phyloP scores from a whole-genome alignment of 768 basidiomycete species.

The Lactarius deliciosus region DNA sequence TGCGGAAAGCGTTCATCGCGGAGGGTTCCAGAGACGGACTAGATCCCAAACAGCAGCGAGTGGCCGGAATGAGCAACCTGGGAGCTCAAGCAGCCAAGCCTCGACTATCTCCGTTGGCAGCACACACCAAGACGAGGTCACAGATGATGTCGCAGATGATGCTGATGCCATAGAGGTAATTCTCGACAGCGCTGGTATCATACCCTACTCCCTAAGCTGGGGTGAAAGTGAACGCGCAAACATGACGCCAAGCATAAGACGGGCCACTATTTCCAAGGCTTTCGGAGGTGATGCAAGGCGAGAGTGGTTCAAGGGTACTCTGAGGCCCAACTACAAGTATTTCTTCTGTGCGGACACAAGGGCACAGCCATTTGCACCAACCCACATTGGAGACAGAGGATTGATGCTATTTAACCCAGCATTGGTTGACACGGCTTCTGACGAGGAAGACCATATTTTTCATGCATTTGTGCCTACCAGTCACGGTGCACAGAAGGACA shows the following conservation, averaged over 20 bases:
- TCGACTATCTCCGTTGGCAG: neutral
- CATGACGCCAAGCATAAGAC: neutral
- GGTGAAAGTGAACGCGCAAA: neutral
- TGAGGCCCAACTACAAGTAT: neutral
- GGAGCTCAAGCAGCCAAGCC: neutral
- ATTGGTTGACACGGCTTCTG: neutral
- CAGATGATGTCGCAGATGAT: neutral
- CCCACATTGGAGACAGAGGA: neutral
- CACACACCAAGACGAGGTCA: neutral
- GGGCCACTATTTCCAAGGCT: accelerated
- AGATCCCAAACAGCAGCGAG: neutral
- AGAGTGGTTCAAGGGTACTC: neutral
- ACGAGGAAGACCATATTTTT: neutral
- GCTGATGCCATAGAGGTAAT: neutral
- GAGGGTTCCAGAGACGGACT: neutral
- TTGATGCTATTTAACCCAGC: neutral
- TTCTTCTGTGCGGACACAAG: neutral
- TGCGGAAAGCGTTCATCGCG: too few relatives aligned
- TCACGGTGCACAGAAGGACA: too few relatives aligned
- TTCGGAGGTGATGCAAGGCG: neutral
- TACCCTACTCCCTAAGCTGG: neutral
- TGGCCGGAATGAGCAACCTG: neutral
- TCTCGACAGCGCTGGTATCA: neutral
- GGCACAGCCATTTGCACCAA: slow-evolving; percentile 2
- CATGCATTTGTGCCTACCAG: neutral